Conservation (phyloP, 139 green algal genomes). For the Chlorella ohadii region DNA sequence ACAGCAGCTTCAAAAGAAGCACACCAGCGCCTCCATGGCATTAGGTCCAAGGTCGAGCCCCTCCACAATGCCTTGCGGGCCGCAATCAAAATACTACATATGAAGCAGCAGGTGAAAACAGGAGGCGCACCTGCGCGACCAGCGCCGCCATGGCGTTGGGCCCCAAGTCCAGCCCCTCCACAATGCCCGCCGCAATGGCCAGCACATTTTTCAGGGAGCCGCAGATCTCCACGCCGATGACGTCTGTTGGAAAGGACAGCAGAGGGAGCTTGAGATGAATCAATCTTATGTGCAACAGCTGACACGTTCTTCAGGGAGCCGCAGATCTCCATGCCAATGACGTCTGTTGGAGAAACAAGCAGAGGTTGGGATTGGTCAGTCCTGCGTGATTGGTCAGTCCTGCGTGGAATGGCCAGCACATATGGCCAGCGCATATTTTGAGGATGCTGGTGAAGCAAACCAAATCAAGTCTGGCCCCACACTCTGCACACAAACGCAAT, state of each 20-base stretch:
- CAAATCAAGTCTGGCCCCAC: too few relatives aligned
- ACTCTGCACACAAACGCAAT: too few relatives aligned
- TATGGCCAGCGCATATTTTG: too few relatives aligned
- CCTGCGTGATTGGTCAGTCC: too few relatives aligned
- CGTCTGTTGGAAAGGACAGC: constrained; percentile 74
- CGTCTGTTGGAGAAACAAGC: too few relatives aligned
- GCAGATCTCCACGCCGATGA: constrained; percentile 97
- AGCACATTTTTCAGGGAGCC: constrained; percentile 99
- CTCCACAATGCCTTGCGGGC: constrained; percentile 98
- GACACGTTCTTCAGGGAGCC: constrained; percentile 99
- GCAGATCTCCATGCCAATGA: constrained; percentile 89
- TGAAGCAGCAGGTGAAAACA: neutral
- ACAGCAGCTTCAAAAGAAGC: constrained; percentile 69
- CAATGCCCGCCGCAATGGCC: constrained; percentile 97
- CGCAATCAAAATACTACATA: too few relatives aligned
- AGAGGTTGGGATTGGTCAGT: too few relatives aligned
- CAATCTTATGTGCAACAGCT: too few relatives aligned
- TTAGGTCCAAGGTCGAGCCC: constrained; percentile 97
- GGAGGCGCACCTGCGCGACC: constrained; percentile 59
- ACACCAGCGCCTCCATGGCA: constrained; percentile 95
- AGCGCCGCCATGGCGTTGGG: constrained; percentile 97
- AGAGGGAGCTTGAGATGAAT: too few relatives aligned
- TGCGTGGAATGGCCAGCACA: too few relatives aligned
- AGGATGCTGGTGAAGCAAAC: too few relatives aligned
- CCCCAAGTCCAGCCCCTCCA: constrained; percentile 95